These are phyloP conservation scores for Myrica gale DNA, from an alignment of 306 rosid genomes.

Conservation along the genomic window DNA sequence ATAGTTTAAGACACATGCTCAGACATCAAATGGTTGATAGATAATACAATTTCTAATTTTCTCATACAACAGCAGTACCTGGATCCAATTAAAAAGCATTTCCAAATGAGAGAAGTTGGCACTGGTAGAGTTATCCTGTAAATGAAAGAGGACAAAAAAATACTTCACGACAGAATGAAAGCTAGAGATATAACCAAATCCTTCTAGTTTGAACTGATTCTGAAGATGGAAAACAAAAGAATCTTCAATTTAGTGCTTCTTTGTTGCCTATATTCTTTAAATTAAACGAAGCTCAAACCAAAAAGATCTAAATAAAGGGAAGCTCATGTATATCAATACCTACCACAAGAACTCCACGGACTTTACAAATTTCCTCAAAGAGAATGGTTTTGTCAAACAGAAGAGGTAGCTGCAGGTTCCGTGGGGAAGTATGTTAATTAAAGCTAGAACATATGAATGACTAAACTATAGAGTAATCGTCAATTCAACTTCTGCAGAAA, in stretches of 20 bases:
- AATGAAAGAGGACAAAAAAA: conserved; percentile 14
- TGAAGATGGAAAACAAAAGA: background rate
- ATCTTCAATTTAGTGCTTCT: background rate
- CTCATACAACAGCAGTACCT: conserved; percentile 44
- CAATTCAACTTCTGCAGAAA: conserved; percentile 13
- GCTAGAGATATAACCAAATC: background rate
- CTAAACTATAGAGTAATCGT: conserved; percentile 11
- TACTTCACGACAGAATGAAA: background rate
- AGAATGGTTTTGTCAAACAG: conserved; percentile 68
- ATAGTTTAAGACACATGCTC: conserved; percentile 6
- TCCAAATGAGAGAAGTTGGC: conserved; percentile 57
- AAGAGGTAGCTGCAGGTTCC: conserved; percentile 77
- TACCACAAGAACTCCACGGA: conserved; percentile 60
- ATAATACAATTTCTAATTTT: conserved; percentile 11
- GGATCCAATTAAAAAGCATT: conserved; percentile 77
- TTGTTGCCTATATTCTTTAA: background rate
- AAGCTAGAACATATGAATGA: conserved; percentile 4
- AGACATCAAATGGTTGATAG: background rate
- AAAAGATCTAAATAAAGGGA: conserved; percentile 15
- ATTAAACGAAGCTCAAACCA: too few species aligned
- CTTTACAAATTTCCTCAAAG: conserved; percentile 65
- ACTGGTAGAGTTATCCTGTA: conserved; percentile 47
- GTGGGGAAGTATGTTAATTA: conserved; percentile 18
- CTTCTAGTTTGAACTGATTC: background rate
- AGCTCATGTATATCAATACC: conserved; percentile 21